These are phyloP conservation scores for Parachaetomium inaequale DNA, from an alignment of 495 filamentous ascomycete species.

Conservation along the genomic window DNA sequence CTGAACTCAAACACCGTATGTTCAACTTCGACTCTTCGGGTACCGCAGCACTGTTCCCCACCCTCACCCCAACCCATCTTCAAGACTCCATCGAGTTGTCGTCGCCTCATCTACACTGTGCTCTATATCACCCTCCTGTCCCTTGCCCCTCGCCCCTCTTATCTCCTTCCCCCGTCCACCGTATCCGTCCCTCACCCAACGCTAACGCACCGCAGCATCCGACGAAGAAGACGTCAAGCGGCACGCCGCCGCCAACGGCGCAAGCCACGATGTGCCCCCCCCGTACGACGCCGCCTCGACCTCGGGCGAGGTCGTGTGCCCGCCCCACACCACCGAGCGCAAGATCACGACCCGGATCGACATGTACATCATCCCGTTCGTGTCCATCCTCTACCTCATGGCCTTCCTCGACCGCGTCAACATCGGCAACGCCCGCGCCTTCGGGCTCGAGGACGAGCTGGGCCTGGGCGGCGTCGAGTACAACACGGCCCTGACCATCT, in stretches of 20 bases:
- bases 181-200: not conserved
- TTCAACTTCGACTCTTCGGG: not conserved
- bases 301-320: conserved; percentile 18
- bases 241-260: not conserved
- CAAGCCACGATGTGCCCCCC: not conserved
- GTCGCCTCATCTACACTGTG: no score
- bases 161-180: not conserved
- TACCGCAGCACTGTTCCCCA: not conserved
- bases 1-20: conserved; percentile 14
- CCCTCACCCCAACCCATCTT: not conserved
- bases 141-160: no score
- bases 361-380: conserved; percentile 71
- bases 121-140: not conserved
- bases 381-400: conserved; percentile 78
- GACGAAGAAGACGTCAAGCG: conserved; percentile 13
- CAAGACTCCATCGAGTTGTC: not conserved
- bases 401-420: conserved; percentile 84
- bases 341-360: conserved; percentile 75
- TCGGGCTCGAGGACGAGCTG: conserved; percentile 63
- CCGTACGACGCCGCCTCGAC: not conserved
- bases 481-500: conserved; percentile 78
- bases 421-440: conserved; percentile 62
- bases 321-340: conserved; percentile 50
- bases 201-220: conserved; percentile 8
- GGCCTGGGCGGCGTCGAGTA: conserved; percentile 56